A percentile compares a stretch with the other conserved stretches of the same genome.
phyloP scores from a whole-genome alignment of 2,329 filamentous ascomycete genomes.

The Stylonectria norvegica region DNA sequence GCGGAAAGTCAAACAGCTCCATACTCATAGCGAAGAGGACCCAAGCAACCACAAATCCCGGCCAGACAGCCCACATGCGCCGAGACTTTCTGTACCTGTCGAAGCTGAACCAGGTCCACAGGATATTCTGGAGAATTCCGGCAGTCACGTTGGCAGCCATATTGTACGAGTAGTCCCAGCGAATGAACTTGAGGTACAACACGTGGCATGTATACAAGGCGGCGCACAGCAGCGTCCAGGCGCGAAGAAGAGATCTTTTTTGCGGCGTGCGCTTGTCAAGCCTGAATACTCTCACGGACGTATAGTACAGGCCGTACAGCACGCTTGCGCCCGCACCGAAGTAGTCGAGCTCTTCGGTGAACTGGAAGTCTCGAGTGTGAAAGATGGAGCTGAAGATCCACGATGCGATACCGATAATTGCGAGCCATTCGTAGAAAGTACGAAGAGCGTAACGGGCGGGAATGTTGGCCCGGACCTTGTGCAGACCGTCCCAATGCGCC shows the following conservation, averaged over 20 bases:
- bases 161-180: slow-evolving; percentile 96
- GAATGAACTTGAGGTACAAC: slow-evolving; percentile 76
- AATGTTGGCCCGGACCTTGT: slow-evolving; percentile 65
- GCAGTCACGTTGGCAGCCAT: slow-evolving; percentile 90
- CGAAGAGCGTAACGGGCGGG: slow-evolving; percentile 72
- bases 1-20: slow-evolving; percentile 91
- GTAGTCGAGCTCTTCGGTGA: slow-evolving; percentile 95
- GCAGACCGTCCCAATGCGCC: slow-evolving; percentile 76
- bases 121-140: slow-evolving; percentile 72
- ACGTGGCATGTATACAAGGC: slow-evolving; percentile 73
- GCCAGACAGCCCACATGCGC: slow-evolving; percentile 81
- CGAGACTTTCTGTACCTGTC: slow-evolving; percentile 67
- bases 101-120: slow-evolving; percentile 86
- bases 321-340: slow-evolving; percentile 89
- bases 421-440: slow-evolving; percentile 76
- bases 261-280: slow-evolving; percentile 59
- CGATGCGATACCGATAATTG: slow-evolving; percentile 74
- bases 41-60: slow-evolving; percentile 87
- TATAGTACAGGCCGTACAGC: slow-evolving; percentile 86
- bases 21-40: slow-evolving; percentile 91
- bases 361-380: slow-evolving; percentile 79
- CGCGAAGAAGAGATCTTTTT: slow-evolving; percentile 53
- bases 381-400: slow-evolving; percentile 92
- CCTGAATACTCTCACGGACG: slow-evolving; percentile 76
- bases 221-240: slow-evolving; percentile 74